Evolutionary conservation across 208 protist species (phyloP).

Genomic region (Leishmania mexicana): DNA sequence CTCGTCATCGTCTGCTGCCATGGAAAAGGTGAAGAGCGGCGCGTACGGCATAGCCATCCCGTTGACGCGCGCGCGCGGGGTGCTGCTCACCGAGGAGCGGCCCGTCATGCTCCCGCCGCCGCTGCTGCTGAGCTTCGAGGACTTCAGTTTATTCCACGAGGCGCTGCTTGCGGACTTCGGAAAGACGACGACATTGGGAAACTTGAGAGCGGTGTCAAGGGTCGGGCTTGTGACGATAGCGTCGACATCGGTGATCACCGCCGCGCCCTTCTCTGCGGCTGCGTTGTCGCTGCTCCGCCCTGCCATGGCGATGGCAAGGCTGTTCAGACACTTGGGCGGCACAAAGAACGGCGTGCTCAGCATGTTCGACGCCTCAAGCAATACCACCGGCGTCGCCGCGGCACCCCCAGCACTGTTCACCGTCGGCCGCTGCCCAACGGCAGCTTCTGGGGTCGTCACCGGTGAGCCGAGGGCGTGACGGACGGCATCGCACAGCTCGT

Average conservation of each 20-base stretch:
- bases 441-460: neutral
- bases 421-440: neutral
- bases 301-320: conserved; percentile 8
- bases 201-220: neutral
- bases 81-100: conserved; percentile 23
- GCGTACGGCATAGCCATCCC: conserved; percentile 10
- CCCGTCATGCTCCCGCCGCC: conserved; percentile 5
- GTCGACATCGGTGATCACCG: neutral
- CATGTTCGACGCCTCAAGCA: conserved; percentile 32
- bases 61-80: conserved; percentile 16
- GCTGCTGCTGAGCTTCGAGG: conserved; percentile 12
- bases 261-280: neutral
- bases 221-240: neutral
- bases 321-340: conserved; percentile 15
- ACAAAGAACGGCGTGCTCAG: conserved; percentile 35
- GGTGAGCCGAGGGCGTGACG: conserved; percentile 27
- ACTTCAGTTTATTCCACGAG: neutral
- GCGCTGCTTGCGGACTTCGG: neutral
- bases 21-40: conserved; percentile 26
- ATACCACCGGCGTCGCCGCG: conserved; percentile 1
- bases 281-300: neutral
- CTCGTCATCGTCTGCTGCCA: neutral
- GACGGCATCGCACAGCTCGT: conserved; percentile 19
- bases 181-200: neutral
- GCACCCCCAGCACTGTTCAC: neutral